Evolutionary conservation across 1,139 yeast genomes (phyloP), one percentile per base, ranked within the genome.

Genomic region (Hemisphaericaspora subhashii): DNA sequence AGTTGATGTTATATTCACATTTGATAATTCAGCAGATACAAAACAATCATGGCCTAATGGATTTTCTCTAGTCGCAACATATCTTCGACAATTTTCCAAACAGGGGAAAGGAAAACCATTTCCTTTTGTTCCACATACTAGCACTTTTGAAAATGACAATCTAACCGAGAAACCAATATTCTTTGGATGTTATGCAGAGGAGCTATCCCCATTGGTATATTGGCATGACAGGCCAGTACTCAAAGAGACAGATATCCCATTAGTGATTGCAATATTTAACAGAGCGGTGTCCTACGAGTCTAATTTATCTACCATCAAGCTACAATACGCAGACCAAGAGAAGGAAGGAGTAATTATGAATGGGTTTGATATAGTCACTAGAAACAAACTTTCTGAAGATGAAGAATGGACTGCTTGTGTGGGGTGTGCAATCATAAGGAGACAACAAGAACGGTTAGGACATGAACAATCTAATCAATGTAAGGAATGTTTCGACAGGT

Each of bases 371-470:
- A 54, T 56, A 15, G 62, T 56, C 1, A 51, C 66, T 9, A 47
- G 67, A 31, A 45, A 57, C 25, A 65, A 66, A 50, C 53, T 54
- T 3, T 57, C 75, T 4, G 61, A 58, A 31, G 74, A 69, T 43
- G 44, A 48, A 1, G 59, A 64, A 21, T 71, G 74, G 74, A 60
- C 64, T 5, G 62, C 62, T 2, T 71, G 77, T 53, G 71, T 71
- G 11, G 76, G 73, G 3, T 71, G 77, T 57, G 97, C 97, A 8
- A 79, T 89, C 39, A 72, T 89, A 41, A 83, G 88, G 61, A 80
- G 96, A 59, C 80, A 84, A 40, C 83, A 83, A 57, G 95, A 88
- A 65, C 75, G 95, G 53, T 64, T 73, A 36, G 83, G 83, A 24
- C 60, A 72, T 22, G 68, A 74, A 14, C 82, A 81, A 46, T 75